Percentiles rank a stretch among this genome's conserved stretches.
phyloP scores from a whole-genome alignment of 2,329 filamentous ascomycete genomes.

The Aureobasidium namibiae region DNA sequence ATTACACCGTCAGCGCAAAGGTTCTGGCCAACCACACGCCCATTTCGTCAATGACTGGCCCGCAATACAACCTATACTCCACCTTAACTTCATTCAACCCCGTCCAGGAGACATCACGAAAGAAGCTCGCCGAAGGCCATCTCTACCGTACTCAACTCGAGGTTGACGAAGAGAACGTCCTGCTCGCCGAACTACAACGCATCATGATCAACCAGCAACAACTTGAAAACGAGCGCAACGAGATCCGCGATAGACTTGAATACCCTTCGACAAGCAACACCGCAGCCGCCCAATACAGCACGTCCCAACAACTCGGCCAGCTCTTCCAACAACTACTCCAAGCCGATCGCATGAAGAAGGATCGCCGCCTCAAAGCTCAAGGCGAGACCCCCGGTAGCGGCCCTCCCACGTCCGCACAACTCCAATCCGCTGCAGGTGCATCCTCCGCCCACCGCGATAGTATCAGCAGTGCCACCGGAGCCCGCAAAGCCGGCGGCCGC shows the following conservation, averaged over 20 bases:
- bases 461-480: slow-evolving; percentile 23
- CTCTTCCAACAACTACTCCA: slow-evolving; percentile 75
- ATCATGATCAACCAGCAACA: slow-evolving; percentile 80
- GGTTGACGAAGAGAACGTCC: slow-evolving; percentile 80
- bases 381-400: slow-evolving; percentile 15
- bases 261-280: slow-evolving; percentile 66
- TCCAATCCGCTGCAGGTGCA: slow-evolving; percentile 16
- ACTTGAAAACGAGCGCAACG: slow-evolving; percentile 79
- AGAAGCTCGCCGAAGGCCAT: slow-evolving; percentile 73
- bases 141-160: slow-evolving; percentile 77
- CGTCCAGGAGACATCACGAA: slow-evolving; percentile 67
- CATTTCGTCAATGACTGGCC: slow-evolving; percentile 75
- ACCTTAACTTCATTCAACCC: slow-evolving; percentile 82
- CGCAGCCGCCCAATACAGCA: slow-evolving; percentile 59
- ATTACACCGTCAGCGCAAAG: slow-evolving; percentile 77
- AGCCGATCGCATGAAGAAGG: slow-evolving; percentile 83
- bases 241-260: slow-evolving; percentile 80
- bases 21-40: slow-evolving; percentile 76
- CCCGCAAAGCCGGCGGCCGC: slow-evolving; percentile 28
- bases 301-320: slow-evolving; percentile 68
- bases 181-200: slow-evolving; percentile 83
- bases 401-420: slow-evolving; percentile 18
- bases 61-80: slow-evolving; percentile 76
- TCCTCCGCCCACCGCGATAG: slow-evolving; percentile 35
- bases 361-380: slow-evolving; percentile 41